Conservation (phyloP, 1,284 basidiomycete species). For the Spongispora temasekensis region DNA sequence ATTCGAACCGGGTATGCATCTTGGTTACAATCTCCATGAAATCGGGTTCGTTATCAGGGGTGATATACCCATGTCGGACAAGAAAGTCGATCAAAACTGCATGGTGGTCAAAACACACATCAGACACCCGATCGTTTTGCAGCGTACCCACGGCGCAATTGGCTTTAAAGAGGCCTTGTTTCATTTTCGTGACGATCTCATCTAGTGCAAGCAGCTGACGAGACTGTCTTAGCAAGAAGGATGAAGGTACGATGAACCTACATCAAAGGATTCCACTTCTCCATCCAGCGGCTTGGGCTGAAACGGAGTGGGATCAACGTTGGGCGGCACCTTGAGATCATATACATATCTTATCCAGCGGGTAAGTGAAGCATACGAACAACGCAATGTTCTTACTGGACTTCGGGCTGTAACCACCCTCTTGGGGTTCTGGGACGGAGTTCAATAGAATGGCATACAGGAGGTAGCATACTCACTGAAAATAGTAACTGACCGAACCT, state of each 20-base stretch:
- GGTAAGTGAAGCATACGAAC: background rate
- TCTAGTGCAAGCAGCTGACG: slow-evolving; percentile 59
- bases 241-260: slow-evolving; percentile 28
- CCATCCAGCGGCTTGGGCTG: slow-evolving; percentile 82
- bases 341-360: slow-evolving; percentile 66
- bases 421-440: slow-evolving; percentile 51
- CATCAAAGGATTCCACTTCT: slow-evolving; percentile 91
- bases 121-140: background rate
- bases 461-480: slow-evolving; percentile 44
- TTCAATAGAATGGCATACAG: slow-evolving; percentile 4
- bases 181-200: slow-evolving; percentile 57
- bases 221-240: background rate
- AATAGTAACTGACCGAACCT: slow-evolving; percentile 72
- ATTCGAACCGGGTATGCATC: slow-evolving; percentile 70
- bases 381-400: slow-evolving; percentile 57
- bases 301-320: slow-evolving; percentile 48
- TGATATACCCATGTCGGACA: slow-evolving; percentile 75
- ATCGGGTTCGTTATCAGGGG: slow-evolving; percentile 75
- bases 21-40: slow-evolving; percentile 72
- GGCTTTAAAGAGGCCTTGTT: slow-evolving; percentile 75
- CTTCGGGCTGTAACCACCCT: slow-evolving; percentile 86
- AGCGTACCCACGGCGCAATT: slow-evolving; percentile 76
- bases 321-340: slow-evolving; percentile 70
- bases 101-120: slow-evolving; percentile 1
- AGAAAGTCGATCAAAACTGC: slow-evolving; percentile 84